Conservation (phyloP, 179 eudicot genomes). For the Beta macrorhiza region DNA sequence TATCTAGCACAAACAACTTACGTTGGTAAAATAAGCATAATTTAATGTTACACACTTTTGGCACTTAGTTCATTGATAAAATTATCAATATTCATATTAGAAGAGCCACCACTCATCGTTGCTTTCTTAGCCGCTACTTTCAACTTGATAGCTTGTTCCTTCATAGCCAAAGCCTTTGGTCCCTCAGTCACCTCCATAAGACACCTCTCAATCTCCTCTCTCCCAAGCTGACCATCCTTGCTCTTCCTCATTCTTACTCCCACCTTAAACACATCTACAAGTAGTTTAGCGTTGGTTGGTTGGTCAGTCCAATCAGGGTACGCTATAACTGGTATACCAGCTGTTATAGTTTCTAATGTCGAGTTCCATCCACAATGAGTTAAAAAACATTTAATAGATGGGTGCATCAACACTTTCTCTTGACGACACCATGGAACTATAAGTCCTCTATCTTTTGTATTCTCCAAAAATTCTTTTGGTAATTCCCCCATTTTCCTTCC, state of each 20-base stretch:
- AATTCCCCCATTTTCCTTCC: conserved; percentile 28
- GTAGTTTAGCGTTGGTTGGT: conserved; percentile 30
- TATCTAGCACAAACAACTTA: neutral
- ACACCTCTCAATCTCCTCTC: conserved; percentile 33
- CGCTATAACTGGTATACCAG: conserved; percentile 32
- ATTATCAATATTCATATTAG: conserved; percentile 12
- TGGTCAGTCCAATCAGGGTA: conserved; percentile 41
- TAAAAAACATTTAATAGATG: conserved; percentile 29
- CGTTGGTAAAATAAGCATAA: neutral
- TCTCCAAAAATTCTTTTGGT: conserved; percentile 28
- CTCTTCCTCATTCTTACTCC: conserved; percentile 34
- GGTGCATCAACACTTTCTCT: conserved; percentile 36
- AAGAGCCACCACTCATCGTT: conserved; percentile 23
- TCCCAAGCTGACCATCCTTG: conserved; percentile 16
- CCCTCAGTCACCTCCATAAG: conserved; percentile 29
- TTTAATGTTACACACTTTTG: neutral
- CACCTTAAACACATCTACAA: conserved; percentile 36
- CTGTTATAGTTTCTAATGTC: conserved; percentile 30
- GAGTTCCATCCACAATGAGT: conserved; percentile 41
- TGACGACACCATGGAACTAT: conserved; percentile 36
- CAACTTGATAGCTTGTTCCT: conserved; percentile 29
- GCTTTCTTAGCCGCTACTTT: conserved; percentile 31
- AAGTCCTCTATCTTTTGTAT: conserved; percentile 33
- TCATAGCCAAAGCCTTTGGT: conserved; percentile 19
- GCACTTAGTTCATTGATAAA: conserved; percentile 18